Evolutionary conservation across 176 grass and related monocot genomes (phyloP).

Genomic region (Rhynchospora pubera): DNA sequence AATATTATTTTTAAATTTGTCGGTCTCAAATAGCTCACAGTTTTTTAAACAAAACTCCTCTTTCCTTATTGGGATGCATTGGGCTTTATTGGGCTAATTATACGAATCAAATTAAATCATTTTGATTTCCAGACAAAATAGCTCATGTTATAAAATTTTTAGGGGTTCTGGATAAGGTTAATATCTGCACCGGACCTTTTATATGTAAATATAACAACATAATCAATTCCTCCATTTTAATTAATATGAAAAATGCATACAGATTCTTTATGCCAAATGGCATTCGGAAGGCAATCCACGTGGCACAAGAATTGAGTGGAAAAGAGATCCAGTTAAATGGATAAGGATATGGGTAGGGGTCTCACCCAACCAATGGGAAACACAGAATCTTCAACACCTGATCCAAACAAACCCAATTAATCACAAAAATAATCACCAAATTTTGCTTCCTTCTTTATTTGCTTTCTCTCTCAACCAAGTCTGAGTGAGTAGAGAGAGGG

Average conservation of each 20-base stretch:
- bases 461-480: conserved; percentile 4
- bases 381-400: conserved; percentile 9
- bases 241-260: neutral
- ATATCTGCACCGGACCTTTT: neutral
- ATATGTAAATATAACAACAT: neutral
- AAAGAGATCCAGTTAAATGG: conserved; percentile 2
- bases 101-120: neutral
- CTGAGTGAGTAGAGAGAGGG: neutral
- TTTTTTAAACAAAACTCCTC: too few relatives aligned
- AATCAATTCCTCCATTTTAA: neutral
- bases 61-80: neutral
- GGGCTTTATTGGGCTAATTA: neutral
- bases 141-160: neutral
- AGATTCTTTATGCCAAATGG: conserved; percentile 9
- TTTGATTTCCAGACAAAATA: neutral
- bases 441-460: neutral
- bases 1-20: too few relatives aligned
- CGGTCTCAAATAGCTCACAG: too few relatives aligned
- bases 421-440: conserved; percentile 4
- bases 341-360: conserved; percentile 32
- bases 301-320: conserved; percentile 15
- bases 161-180: neutral
- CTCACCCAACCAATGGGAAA: conserved; percentile 22
- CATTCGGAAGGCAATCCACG: neutral
- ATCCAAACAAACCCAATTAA: conserved; percentile 12